A percentile compares a stretch with the other conserved stretches of the same genome.
These are phyloP conservation scores for Exophiala alcalophila DNA, from an alignment of 2,329 filamentous ascomycete species.

Conservation along the genomic window DNA sequence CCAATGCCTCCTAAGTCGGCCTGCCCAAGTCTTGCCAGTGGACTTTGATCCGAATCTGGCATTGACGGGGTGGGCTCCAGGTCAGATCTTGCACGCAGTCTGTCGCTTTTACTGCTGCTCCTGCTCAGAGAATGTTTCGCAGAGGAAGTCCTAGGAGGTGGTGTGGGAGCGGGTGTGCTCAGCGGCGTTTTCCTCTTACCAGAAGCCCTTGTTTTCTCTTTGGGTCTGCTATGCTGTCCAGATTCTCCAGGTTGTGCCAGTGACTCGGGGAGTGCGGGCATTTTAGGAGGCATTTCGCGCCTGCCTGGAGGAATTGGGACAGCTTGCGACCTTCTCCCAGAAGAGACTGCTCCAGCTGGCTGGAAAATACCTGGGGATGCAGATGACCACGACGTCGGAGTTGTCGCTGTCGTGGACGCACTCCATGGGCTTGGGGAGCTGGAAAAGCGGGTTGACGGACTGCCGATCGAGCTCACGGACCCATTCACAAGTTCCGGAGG, in stretches of 20 bases:
- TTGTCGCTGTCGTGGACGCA: conserved; percentile 37
- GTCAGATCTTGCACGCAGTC: conserved; percentile 2
- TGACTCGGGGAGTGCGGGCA: conserved; percentile 20
- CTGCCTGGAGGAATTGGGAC: conserved; percentile 20
- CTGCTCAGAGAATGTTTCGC: conserved; percentile 23
- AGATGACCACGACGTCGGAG: conserved; percentile 50
- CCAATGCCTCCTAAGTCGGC: conserved; percentile 27
- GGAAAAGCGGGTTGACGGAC: conserved; percentile 30
- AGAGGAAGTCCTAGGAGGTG: conserved; percentile 31
- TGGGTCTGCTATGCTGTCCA: conserved; percentile 11
- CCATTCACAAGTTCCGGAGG: conserved; percentile 17
- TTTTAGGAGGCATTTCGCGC: conserved; percentile 23
- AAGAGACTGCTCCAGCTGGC: conserved; percentile 30
- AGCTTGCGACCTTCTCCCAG: conserved; percentile 22
- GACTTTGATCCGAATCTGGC: conserved; percentile 14
- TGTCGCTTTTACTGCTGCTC: conserved; percentile 25
- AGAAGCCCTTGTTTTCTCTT: conserved; percentile 30
- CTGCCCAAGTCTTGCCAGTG: conserved; percentile 21
- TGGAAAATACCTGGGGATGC: conserved; percentile 47
- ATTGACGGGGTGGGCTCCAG: conserved; percentile 8
- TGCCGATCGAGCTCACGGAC: conserved; percentile 28
- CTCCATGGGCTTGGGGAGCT: conserved; percentile 30
- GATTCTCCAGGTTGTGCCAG: background rate
- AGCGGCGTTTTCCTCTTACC: conserved; percentile 37
- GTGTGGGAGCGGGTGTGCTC: conserved; percentile 26